phyloP scores from a whole-genome alignment of 2,329 filamentous ascomycete genomes.

The Calonectria leucothoes region DNA sequence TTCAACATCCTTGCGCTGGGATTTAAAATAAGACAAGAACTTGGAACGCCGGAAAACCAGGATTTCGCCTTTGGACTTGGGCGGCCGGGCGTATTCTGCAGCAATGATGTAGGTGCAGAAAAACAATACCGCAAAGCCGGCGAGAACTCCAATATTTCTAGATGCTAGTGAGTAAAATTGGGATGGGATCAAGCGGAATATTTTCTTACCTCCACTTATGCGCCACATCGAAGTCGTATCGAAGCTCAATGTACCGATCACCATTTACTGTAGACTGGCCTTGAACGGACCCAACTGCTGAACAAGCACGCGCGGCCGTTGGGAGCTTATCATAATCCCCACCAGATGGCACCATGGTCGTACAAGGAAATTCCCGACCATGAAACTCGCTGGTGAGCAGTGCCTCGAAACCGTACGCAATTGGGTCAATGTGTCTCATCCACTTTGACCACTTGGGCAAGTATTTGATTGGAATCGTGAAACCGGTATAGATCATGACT shows the following conservation, averaged over 20 bases:
- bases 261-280: slow-evolving; percentile 2
- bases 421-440: slow-evolving; percentile 74
- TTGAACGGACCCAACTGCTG: neutral
- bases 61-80: slow-evolving; percentile 69
- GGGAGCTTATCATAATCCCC: slow-evolving; percentile 8
- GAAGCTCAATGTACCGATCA: neutral
- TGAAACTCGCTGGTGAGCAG: slow-evolving; percentile 75
- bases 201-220: slow-evolving; percentile 11
- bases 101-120: slow-evolving; percentile 57
- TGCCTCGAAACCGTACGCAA: slow-evolving; percentile 73
- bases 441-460: slow-evolving; percentile 74
- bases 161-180: slow-evolving; percentile 56
- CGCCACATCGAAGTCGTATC: neutral
- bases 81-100: slow-evolving; percentile 58
- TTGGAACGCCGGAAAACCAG: slow-evolving; percentile 61
- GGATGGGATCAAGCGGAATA: neutral
- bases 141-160: slow-evolving; percentile 66
- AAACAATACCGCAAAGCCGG: slow-evolving; percentile 52
- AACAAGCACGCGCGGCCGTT: neutral
- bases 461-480: slow-evolving; percentile 51
- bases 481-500: slow-evolving; percentile 58
- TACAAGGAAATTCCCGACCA: slow-evolving; percentile 33
- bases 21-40: slow-evolving; percentile 6
- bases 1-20: slow-evolving; percentile 7
- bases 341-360: slow-evolving; percentile 11